Evolutionary conservation across 164 flowering plant species (phyloP).

Genomic region (Annona squamosa): DNA sequence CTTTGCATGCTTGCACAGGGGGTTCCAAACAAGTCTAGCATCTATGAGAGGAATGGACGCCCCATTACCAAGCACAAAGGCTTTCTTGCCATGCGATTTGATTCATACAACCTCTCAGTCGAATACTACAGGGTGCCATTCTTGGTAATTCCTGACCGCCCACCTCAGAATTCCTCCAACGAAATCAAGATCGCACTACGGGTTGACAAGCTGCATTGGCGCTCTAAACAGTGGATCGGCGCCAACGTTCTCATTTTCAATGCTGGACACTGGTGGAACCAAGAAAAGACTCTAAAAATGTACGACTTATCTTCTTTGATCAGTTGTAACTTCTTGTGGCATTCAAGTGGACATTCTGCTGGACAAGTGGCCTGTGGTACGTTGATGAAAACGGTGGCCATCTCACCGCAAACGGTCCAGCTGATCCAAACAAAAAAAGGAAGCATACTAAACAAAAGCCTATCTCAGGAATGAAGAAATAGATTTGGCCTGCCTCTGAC

Average conservation of each 20-base stretch:
- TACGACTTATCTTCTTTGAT: conserved; percentile 11
- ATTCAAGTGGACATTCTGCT: too few relatives aligned
- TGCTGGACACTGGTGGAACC: conserved; percentile 88
- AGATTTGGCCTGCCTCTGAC: too few relatives aligned
- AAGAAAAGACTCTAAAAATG: conserved; percentile 52
- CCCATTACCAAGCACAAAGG: conserved; percentile 85
- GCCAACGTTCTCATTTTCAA: conserved; percentile 74
- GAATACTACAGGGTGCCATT: conserved; percentile 79
- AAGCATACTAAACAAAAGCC: too few relatives aligned
- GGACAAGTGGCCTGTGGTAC: too few relatives aligned
- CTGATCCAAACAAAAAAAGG: too few relatives aligned
- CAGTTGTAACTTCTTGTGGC: background rate
- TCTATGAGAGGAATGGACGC: conserved; percentile 63
- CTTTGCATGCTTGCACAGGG: conserved; percentile 75
- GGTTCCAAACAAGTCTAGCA: conserved; percentile 48
- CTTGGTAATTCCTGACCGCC: conserved; percentile 43
- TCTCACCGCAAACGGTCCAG: too few relatives aligned
- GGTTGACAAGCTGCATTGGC: conserved; percentile 60
- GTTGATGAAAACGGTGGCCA: too few relatives aligned
- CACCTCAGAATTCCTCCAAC: conserved; percentile 30
- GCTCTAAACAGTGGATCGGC: conserved; percentile 48
- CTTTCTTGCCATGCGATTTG: conserved; percentile 56
- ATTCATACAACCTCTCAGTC: conserved; percentile 60
- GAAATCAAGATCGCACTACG: conserved; percentile 32
- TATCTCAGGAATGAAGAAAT: too few relatives aligned